A percentile compares a stretch with the other conserved stretches of the same genome.
phyloP scores from a whole-genome alignment of 1,139 yeast genomes.

The Oligophagozyma castellii region DNA sequence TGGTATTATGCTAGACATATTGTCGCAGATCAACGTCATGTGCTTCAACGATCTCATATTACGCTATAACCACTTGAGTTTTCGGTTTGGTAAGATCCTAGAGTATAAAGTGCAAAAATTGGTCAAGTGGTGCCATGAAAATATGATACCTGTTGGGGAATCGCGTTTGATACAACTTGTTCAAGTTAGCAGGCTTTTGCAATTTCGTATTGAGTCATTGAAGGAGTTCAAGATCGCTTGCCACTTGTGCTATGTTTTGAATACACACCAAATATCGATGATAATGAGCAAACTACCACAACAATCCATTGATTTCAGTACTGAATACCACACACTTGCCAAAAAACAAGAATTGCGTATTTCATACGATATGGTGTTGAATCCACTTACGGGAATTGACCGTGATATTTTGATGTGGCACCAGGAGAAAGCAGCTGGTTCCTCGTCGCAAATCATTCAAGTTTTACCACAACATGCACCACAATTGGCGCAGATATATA shows the following conservation, averaged over 20 bases:
- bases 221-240: slow-evolving; percentile 85
- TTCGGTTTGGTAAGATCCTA: slow-evolving; percentile 96
- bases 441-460: no score
- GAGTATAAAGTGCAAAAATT: slow-evolving; percentile 92
- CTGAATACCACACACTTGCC: no score
- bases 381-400: no score
- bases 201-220: slow-evolving; percentile 72
- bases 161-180: slow-evolving; percentile 73
- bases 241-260: slow-evolving; percentile 87
- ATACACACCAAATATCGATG: slow-evolving; percentile 75
- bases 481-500: no score
- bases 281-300: no score
- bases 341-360: no score
- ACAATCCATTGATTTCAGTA: no score
- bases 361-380: no score
- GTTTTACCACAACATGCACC: no score
- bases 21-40: slow-evolving; percentile 80
- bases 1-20: slow-evolving; percentile 71
- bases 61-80: slow-evolving; percentile 87
- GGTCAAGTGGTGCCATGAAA: slow-evolving; percentile 97
- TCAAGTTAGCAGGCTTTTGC: slow-evolving; percentile 85
- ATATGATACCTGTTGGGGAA: slow-evolving; percentile 81
- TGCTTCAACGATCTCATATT: slow-evolving; percentile 92
- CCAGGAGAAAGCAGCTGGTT: no score
- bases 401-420: no score